Base-by-base conservation (phyloP, 2,329 filamentous ascomycete species). In the Monascus ruber region DNA sequence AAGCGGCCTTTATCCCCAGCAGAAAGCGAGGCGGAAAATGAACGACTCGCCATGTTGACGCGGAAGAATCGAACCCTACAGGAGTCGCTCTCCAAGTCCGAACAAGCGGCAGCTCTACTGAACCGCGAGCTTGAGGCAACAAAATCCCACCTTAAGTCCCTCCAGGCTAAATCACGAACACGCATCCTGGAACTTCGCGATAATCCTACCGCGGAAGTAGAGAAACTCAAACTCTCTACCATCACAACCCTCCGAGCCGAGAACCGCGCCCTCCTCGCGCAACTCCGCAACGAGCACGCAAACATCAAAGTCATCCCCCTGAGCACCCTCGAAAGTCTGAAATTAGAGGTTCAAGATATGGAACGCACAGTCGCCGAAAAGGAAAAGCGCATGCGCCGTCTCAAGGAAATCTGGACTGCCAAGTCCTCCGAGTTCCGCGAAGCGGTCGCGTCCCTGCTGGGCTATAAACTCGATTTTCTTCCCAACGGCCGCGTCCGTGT, bases 401-500 rank as follows among this genome's bases (percentile, higher is more conserved):
- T 96, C 8, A 94, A 93, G 52, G 84, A 95, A 55, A 91, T 96
- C 41, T 98, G 86, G 83, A 77, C 77, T 0, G 77, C 83, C 49
- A 98, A 96, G 61, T 87, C 84, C 1, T 79, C 83, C 52, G 91
- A 98, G 65, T 96, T 98, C 67, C 85, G 93, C 36, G 87, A 96
- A 64, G 86, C 88, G 27, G 88, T 98, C 42, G 88, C 88, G 46
- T 86, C 81, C 17, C 82, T 94, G 1, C 73, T 98, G 0, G 91
- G 91, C 0, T 98, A 88, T 83, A 89, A 89, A 38, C 78, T 96
- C 8, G 87, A 91, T 27, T 96, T 98, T 59, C 82, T 95, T 59
- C 87, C 88, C n/a, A 94, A 94, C 59, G 91, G 91, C 33, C 89
- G 94, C 54, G 93, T 95, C 64, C 81, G 86, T 27, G 85, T 95